Evolutionary conservation across 2,329 filamentous ascomycete genomes (phyloP).

Genomic region (Capronia epimyces): DNA sequence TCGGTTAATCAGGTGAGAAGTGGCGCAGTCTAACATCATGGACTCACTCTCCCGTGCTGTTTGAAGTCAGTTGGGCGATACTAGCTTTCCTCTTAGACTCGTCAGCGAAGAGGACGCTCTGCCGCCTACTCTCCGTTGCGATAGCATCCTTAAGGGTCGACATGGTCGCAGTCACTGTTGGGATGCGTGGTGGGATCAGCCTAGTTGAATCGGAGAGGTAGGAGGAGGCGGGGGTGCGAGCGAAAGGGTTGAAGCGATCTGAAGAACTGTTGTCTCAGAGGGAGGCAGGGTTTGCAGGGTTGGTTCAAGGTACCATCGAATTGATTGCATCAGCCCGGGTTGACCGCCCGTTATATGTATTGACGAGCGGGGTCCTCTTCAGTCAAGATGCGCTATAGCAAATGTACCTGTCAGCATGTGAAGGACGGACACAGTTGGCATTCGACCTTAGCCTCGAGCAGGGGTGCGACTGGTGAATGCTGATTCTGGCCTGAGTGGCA

Average conservation of each 20-base stretch:
- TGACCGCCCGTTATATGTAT: too few species aligned
- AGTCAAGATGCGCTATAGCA: too few species aligned
- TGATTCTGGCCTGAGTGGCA: background rate
- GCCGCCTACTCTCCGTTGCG: conserved; percentile 2
- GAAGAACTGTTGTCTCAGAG: background rate
- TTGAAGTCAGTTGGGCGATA: conserved; percentile 31
- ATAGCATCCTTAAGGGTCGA: conserved; percentile 16
- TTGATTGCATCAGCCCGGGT: too few species aligned
- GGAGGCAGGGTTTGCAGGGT: background rate
- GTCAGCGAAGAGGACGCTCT: conserved; percentile 20
- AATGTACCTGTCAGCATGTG: background rate
- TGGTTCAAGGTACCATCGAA: background rate
- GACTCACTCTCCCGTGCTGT: conserved; percentile 35
- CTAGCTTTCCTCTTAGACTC: conserved; percentile 27
- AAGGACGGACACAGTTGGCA: background rate
- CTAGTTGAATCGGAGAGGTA: background rate
- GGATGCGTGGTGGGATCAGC: too few species aligned
- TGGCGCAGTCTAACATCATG: background rate
- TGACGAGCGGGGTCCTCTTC: too few species aligned
- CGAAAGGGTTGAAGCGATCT: background rate
- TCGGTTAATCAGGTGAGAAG: background rate
- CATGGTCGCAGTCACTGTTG: conserved; percentile 12
- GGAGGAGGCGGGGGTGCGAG: background rate
- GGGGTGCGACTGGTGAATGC: background rate
- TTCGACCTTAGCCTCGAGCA: background rate